Evolutionary conservation across 768 basidiomycete genomes (phyloP), one percentile per base, ranked within the genome.

Genomic region (Suillus paluster): DNA sequence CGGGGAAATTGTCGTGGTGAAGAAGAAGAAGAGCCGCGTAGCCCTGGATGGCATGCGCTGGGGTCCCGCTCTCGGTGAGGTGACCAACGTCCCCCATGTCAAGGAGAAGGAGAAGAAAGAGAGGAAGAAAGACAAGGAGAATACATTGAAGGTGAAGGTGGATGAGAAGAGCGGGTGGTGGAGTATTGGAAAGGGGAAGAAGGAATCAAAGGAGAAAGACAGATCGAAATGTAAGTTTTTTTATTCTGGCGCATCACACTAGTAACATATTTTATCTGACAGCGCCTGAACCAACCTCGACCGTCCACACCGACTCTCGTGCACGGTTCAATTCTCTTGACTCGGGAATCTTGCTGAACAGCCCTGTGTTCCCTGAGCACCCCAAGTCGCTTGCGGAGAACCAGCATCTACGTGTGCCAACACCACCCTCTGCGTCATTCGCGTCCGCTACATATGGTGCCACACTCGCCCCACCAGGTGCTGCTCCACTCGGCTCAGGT

Each of bases 111-210:
- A 69, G 65, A 68, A 72, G 64, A 72, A 73, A 73, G 70, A 82
- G 77, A 70, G 73, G 67, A 66, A 78, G 50, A 75, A 74, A 62
- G 79, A 78, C 67, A 68, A 68, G 70, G 64, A 64, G 54, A 63
- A 66, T 21, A 48, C 71, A 62, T 68, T 77, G 60, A 79, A 79
- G 68, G 64, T 78, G 59, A 84, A 81, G 72, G 71, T 63, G 30
- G 81, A 82, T 48, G 79, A 81, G 63, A 84, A 80, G 67, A 81
- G 82, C 68, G 90, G 87, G 73, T 94, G 91, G 91, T 94, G 91
- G 92, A 93, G 84, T 64, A 87, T 94, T 62, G 87, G 90, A 7
- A 77, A 90, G 15, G 89, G 89, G 11, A 76, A 88, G 66, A 92
- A 87, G 70, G 91, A 90, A 60, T 86, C 85, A 19, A 90, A 91